phyloP scores from a whole-genome alignment of 441 rosid genomes.

The Rhodomyrtus psidioides region DNA sequence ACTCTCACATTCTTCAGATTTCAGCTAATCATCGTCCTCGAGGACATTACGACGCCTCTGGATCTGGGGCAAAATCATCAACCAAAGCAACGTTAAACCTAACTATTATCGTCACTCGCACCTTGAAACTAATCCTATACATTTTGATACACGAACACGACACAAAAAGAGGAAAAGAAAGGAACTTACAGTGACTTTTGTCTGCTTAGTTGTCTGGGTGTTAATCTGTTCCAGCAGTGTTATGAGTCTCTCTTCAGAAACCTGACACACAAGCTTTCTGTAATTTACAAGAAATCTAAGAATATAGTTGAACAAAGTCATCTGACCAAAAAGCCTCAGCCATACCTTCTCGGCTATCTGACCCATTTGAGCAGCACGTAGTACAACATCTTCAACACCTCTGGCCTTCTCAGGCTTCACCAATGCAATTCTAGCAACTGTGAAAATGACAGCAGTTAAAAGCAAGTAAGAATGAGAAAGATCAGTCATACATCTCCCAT shows the following conservation, averaged over 20 bases:
- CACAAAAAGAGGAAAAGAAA: neutral
- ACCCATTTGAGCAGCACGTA: slow-evolving; percentile 87
- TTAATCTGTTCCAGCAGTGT: slow-evolving; percentile 84
- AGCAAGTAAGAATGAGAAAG: neutral
- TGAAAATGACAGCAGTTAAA: neutral
- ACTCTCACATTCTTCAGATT: neutral
- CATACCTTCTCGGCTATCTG: slow-evolving; percentile 88
- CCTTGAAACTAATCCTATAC: neutral
- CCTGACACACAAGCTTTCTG: slow-evolving; percentile 26
- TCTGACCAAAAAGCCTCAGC: neutral
- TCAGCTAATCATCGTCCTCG: slow-evolving; percentile 68
- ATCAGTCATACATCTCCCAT: neutral
- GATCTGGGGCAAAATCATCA: slow-evolving; percentile 35
- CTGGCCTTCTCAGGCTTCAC: slow-evolving; percentile 99
- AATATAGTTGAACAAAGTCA: neutral
- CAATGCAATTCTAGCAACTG: slow-evolving; percentile 91
- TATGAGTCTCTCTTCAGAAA: slow-evolving; percentile 88
- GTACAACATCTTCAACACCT: slow-evolving; percentile 80
- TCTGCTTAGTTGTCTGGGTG: slow-evolving; percentile 80
- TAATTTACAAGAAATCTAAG: neutral
- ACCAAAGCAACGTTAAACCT: neutral
- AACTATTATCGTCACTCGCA: neutral
- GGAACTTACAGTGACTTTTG: slow-evolving; percentile 78
- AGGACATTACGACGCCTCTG: slow-evolving; percentile 89
- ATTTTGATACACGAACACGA: neutral